Evolutionary conservation across 352 stramenopile species (phyloP).

Genomic region (Pythium scleroteichum): DNA sequence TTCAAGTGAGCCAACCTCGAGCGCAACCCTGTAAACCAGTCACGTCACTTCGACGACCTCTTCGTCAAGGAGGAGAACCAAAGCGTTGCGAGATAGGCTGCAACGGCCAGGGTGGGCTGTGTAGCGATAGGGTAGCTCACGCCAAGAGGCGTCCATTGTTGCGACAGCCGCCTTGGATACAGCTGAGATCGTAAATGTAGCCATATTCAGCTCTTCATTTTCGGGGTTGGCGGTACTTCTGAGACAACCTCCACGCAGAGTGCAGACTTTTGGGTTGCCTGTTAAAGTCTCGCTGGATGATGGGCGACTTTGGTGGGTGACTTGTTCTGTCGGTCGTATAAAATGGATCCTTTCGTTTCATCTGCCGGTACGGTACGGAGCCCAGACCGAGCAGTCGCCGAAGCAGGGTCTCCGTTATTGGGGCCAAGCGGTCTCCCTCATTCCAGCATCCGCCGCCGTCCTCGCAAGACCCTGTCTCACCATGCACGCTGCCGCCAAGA

Average conservation of each 20-base stretch:
- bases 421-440: not conserved
- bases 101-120: too few species aligned
- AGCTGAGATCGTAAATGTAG: too few species aligned
- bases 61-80: constrained; percentile 51
- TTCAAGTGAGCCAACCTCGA: constrained; percentile 43
- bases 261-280: not conserved
- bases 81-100: constrained; percentile 31
- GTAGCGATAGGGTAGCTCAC: too few species aligned
- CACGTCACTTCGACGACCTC: constrained; percentile 44
- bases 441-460: constrained; percentile 31
- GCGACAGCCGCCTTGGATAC: too few species aligned
- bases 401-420: constrained; percentile 5
- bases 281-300: not conserved
- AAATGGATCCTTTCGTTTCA: too few species aligned
- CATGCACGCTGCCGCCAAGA: constrained; percentile 22
- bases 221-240: not conserved
- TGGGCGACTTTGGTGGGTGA: constrained; percentile 8
- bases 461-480: not conserved
- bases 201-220: not conserved
- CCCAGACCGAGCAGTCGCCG: too few species aligned
- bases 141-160: too few species aligned
- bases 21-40: constrained; percentile 57
- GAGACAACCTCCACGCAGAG: not conserved
- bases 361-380: too few species aligned
- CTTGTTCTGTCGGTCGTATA: not conserved